Evolutionary conservation across 2,329 filamentous ascomycete genomes (phyloP), one percentile per base, ranked within the genome.

Genomic region (Paradendryphiella salina): DNA sequence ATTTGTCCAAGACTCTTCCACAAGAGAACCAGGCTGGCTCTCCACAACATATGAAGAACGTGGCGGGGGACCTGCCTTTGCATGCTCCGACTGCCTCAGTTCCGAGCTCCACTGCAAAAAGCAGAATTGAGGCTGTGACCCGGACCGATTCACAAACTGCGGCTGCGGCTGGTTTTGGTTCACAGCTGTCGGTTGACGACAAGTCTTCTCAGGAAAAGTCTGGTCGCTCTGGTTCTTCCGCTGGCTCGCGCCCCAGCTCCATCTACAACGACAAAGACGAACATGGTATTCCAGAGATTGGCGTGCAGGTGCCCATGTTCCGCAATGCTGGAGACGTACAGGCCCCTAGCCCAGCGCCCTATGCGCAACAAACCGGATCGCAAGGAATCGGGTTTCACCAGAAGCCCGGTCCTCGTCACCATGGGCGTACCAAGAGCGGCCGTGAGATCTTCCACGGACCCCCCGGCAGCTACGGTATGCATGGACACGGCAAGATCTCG

Each of bases 241-340:
- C 61, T 40, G 65, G 69, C 32, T 67, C 79, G 37, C 81, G 82
- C 46, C 82, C 82, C 6, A 74, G 73, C 36, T 85, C 84, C 10
- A 69, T 81, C 21, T 78, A 86, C 57, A 74, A 74, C 39, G 73
- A 74, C 33, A 87, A 70, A 10, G 88, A 93, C 37, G 89, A 94
- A 58, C 86, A 91, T 47, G 93, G 92, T 17, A 96, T 96, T 63
- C 92, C 92, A 2, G 89, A 95, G 69, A 94, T 96, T 61, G 93
- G 93, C 39, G 85, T 89, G 66, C 88, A 92, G 67, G 93, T 99
- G 32, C 94, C 94, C 41, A 94, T 99, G 89, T 88, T 94, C 69
- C 88, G 87, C 45, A 85, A 94, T 70, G 89, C 94, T 35, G 94
- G 94, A 55, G 93, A 97, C 70, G 94, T 97, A 8, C 94, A 99